Evolutionary conservation across 768 basidiomycete species (phyloP).

Genomic region (Lactarius quietus): DNA sequence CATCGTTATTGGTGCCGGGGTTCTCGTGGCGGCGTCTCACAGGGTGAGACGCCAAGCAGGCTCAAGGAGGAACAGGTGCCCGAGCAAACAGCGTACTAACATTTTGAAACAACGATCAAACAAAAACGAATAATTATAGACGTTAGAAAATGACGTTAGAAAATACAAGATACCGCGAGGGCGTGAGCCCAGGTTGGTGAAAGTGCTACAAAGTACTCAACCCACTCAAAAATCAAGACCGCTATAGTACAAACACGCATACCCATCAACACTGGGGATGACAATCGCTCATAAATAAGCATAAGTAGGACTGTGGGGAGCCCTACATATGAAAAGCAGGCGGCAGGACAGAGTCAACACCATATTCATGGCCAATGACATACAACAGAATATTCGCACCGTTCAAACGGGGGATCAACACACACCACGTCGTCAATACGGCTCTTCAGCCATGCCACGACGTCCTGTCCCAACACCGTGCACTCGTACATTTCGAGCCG

Average conservation of each 20-base stretch:
- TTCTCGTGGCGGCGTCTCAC: too few species aligned
- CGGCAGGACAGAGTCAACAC: constrained; percentile 19
- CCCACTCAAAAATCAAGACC: constrained; percentile 6
- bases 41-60: too few species aligned
- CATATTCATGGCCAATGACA: constrained; percentile 24
- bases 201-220: constrained; percentile 18
- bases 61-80: neutral
- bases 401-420: constrained; percentile 53
- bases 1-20: too few species aligned
- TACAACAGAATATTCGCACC: constrained; percentile 32
- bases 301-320: constrained; percentile 29
- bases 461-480: constrained; percentile 60
- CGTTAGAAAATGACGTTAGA: constrained; percentile 8
- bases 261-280: neutral
- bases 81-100: neutral
- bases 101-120: neutral
- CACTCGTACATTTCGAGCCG: constrained; percentile 66
- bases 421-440: constrained; percentile 61
- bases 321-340: constrained; percentile 25
- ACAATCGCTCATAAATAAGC: constrained; percentile 26
- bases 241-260: constrained; percentile 14
- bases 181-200: neutral
- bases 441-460: constrained; percentile 61
- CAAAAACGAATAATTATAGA: constrained; percentile 4
- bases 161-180: constrained; percentile 15